Conservation (phyloP, 768 basidiomycete genomes). For the Auriscalpium microsporum region DNA sequence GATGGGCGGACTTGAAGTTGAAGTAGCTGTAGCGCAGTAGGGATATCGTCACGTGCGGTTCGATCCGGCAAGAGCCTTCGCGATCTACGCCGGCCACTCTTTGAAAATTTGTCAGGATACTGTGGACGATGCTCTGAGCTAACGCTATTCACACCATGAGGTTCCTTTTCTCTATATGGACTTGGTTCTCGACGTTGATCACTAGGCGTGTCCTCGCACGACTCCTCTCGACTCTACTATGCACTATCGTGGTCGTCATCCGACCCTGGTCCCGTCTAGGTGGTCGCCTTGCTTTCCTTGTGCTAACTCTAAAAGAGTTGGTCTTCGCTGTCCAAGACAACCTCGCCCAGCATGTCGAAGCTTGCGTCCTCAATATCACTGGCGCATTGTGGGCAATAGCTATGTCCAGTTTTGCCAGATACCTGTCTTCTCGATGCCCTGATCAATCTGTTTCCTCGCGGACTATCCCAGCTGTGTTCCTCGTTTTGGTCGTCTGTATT, state of each 20-base stretch:
- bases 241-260: constrained; percentile 29
- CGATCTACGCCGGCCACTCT: too few species aligned
- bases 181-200: constrained; percentile 8
- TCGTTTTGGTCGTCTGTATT: constrained; percentile 30
- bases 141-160: too few species aligned
- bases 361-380: constrained; percentile 33
- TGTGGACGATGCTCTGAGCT: too few species aligned
- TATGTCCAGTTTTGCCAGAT: constrained; percentile 28
- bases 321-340: constrained; percentile 39
- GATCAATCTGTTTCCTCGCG: constrained; percentile 23
- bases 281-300: constrained; percentile 31
- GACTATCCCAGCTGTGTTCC: constrained; percentile 32
- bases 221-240: constrained; percentile 36
- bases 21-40: too few species aligned
- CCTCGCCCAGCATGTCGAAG: constrained; percentile 40
- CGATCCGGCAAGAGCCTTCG: too few species aligned
- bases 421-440: constrained; percentile 22
- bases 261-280: constrained; percentile 33
- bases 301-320: constrained; percentile 34
- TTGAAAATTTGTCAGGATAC: too few species aligned
- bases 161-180: not conserved
- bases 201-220: constrained; percentile 30
- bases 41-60: too few species aligned
- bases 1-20: too few species aligned
- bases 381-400: constrained; percentile 35